Percentiles rank a stretch among this genome's conserved stretches.
These are phyloP conservation scores for Coemansia sp. DNA, from an alignment of 192 early-diverging fungal genomes.

Conservation along the genomic window DNA sequence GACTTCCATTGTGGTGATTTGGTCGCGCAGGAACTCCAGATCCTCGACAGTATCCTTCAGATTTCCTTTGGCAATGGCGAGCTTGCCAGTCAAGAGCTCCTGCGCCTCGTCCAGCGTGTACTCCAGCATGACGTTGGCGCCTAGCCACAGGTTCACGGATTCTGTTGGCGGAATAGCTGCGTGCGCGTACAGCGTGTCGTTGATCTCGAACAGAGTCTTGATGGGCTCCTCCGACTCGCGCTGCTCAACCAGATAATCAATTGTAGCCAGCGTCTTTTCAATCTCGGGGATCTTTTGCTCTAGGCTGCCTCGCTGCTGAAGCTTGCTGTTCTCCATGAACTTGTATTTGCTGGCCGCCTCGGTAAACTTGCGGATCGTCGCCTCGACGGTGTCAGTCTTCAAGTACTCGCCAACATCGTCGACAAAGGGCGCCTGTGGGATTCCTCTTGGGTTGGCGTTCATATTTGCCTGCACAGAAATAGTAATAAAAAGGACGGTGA, in stretches of 20 bases:
- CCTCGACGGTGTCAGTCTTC: constrained; percentile 72
- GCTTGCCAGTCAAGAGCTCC: constrained; percentile 76
- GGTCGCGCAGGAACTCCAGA: constrained; percentile 90
- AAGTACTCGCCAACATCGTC: constrained; percentile 91
- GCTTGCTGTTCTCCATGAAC: constrained; percentile 94
- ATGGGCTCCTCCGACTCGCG: constrained; percentile 69
- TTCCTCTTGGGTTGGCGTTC: constrained; percentile 91
- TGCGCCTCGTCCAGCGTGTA: constrained; percentile 89
- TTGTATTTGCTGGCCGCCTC: constrained; percentile 97
- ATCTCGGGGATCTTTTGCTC: constrained; percentile 97
- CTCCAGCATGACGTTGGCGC: constrained; percentile 98
- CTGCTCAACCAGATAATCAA: constrained; percentile 73
- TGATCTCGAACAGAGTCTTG: constrained; percentile 88
- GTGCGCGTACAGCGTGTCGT: constrained; percentile 91
- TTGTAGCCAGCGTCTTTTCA: constrained; percentile 88
- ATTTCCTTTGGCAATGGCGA: constrained; percentile 70
- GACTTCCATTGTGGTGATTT: constrained; percentile 99
- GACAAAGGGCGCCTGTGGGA: constrained; percentile 95
- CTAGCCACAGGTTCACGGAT: constrained; percentile 94
- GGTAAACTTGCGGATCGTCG: constrained; percentile 89
- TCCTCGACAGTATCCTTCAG: constrained; percentile 85
- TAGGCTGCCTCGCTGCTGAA: constrained; percentile 80
- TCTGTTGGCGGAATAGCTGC: constrained; percentile 78
- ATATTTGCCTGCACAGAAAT: constrained; percentile 3
- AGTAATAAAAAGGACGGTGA: background rate